Conservation (phyloP, 1,284 basidiomycete genomes). For the Gymnopus androsaceus region DNA sequence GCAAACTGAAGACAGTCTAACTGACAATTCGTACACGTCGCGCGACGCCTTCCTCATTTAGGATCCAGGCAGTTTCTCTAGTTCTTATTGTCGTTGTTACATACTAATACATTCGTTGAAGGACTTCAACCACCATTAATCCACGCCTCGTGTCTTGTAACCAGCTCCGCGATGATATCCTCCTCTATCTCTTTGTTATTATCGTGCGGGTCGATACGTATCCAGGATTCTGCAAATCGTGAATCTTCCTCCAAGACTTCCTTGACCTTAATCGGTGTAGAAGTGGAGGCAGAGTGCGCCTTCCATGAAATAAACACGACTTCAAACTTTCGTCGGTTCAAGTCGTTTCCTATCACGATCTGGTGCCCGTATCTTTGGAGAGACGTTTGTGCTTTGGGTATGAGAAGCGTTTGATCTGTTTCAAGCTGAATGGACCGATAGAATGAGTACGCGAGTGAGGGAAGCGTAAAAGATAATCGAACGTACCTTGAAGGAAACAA, state of each 20-base stretch:
- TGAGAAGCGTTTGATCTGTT: conserved; percentile 81
- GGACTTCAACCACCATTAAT: conserved; percentile 24
- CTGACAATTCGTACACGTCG: no score
- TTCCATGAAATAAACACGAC: conserved; percentile 81
- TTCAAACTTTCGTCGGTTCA: conserved; percentile 86
- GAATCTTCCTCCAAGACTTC: conserved; percentile 13
- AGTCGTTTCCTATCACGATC: conserved; percentile 94
- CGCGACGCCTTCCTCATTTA: no score
- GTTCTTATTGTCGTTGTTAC: no score
- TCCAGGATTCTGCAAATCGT: conserved; percentile 68
- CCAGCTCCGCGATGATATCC: conserved; percentile 81
- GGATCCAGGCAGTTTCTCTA: no score
- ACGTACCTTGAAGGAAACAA: conserved; percentile 94
- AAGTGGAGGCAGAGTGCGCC: conserved; percentile 12
- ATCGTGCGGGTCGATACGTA: conserved; percentile 57
- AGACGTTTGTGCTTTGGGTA: conserved; percentile 89
- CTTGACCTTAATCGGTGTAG: conserved; percentile 1
- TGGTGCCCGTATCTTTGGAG: conserved; percentile 96
- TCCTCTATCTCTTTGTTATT: conserved; percentile 87
- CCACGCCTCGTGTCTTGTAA: conserved; percentile 77
- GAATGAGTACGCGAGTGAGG: background rate
- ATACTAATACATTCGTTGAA: no score
- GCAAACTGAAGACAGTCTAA: no score
- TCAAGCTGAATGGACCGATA: conserved; percentile 69
- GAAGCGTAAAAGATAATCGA: background rate